Evolutionary conservation across 2,329 filamentous ascomycete genomes (phyloP), one percentile per base, ranked within the genome.

Genomic region (Alternaria triticimaculans): DNA sequence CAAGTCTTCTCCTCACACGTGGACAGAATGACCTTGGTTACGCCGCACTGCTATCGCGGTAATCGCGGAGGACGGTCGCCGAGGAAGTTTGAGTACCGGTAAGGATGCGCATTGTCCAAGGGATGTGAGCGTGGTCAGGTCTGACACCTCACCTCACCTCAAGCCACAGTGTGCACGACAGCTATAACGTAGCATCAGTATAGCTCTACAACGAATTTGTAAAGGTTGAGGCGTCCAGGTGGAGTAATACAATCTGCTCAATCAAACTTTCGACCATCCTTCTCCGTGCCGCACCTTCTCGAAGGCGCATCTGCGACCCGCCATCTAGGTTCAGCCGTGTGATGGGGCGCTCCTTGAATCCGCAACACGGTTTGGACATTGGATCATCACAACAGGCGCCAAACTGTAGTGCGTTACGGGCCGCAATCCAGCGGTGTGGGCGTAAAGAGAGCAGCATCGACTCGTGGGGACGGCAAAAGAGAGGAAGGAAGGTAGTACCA

Each of bases 251-350:
- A 28, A 53, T 58, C 46, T 21, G 23, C 26, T 48, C 44, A 45
- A 33, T 33, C 48, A 54, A 15, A 48, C 55, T 26, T 25, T 20
- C 21, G 15, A 25, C 26, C 48, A 57, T 59, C 28, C 60, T 58
- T 54, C 48, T 28, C 48, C 41, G 50, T 44, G 44, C 44, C 18
- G 56, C 50, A 49, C 44, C 44, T 59, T 55, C 49, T 60, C 44
- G 49, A 55, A 63, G 33, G 53, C 43, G 49, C 44, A 46, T 46
- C 12, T 63, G 43, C 25, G 44, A 63, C 60, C 60, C 50, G 33
- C 25, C 44, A 49, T 25, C 20, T 23, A 55, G 60, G 56, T 55
- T 55, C 60, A 55, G 60, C 56, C 60, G 60, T 60, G 44, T 55
- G 43, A 21, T 48, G 54, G 56, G 60, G 56, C 50, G 45, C 33